phyloP scores from a whole-genome alignment of 2,329 filamentous ascomycete species.

The Nigrospora oryzae region DNA sequence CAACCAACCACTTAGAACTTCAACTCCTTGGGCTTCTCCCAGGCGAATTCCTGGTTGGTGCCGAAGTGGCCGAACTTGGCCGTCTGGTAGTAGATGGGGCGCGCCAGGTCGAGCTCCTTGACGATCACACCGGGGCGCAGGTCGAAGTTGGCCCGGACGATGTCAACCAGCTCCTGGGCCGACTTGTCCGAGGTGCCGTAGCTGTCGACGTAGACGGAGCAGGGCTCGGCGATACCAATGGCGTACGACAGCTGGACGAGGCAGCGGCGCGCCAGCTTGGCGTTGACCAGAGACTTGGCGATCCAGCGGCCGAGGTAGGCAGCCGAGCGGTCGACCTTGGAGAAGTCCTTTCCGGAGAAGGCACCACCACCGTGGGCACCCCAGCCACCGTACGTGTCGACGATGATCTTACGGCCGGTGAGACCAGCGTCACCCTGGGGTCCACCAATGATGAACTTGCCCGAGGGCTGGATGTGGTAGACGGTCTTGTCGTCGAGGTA shows the following conservation, averaged over 20 bases:
- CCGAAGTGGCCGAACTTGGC: slow-evolving; percentile 99
- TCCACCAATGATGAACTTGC: slow-evolving; percentile 97
- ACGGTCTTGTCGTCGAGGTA: slow-evolving; percentile 89
- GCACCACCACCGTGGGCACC: slow-evolving; percentile 99
- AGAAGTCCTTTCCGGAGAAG: slow-evolving; percentile 99
- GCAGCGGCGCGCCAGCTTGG: slow-evolving; percentile 81
- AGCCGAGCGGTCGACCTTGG: slow-evolving; percentile 98
- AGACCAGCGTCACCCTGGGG: slow-evolving; percentile 98
- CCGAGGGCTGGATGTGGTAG: slow-evolving; percentile 98
- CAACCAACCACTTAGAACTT: slow-evolving; percentile 60
- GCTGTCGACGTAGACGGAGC: slow-evolving; percentile 94
- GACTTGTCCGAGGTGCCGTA: slow-evolving; percentile 90
- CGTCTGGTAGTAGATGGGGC: slow-evolving; percentile 96
- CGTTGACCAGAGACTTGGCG: slow-evolving; percentile 91
- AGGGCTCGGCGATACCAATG: slow-evolving; percentile 96
- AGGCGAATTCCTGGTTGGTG: slow-evolving; percentile 93
- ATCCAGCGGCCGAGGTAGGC: slow-evolving; percentile 98
- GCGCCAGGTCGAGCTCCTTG: slow-evolving; percentile 88
- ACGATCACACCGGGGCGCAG: slow-evolving; percentile 97
- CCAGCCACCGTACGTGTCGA: slow-evolving; percentile 99
- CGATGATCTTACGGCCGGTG: slow-evolving; percentile 98
- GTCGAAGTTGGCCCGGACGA: slow-evolving; percentile 95
- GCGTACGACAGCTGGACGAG: slow-evolving; percentile 98
- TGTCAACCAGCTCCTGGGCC: slow-evolving; percentile 88
- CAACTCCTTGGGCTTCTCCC: slow-evolving; percentile 96